Percentiles rank a stretch among this genome's conserved stretches.
phyloP scores from a whole-genome alignment of 257 asterid genomes.

The Euphrasia confusa region DNA sequence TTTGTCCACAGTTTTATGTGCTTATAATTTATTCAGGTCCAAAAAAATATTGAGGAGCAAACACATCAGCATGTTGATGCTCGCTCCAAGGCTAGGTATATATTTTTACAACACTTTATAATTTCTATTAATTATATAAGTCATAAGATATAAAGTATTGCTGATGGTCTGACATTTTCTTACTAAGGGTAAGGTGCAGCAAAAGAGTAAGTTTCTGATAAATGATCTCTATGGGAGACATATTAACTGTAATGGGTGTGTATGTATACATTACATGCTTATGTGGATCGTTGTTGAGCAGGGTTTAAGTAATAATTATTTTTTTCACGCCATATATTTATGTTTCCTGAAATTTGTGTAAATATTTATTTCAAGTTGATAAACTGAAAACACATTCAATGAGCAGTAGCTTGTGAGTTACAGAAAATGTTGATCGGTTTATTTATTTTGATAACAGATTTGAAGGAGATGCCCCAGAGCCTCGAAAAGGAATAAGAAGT shows the following conservation, averaged over 20 bases:
- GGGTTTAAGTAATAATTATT: too few species aligned
- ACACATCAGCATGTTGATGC: constrained; percentile 58
- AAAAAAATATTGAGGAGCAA: constrained; percentile 47
- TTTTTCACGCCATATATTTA: background rate
- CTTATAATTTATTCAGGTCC: constrained; percentile 34
- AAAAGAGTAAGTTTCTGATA: background rate
- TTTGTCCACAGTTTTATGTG: background rate
- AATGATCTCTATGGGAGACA: background rate
- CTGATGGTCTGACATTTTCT: background rate
- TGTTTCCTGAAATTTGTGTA: constrained; percentile 1
- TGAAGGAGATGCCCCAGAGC: constrained; percentile 96
- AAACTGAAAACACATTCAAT: background rate
- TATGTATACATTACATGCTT: background rate
- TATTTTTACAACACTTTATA: constrained; percentile 3
- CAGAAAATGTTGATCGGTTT: background rate
- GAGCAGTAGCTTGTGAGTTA: background rate
- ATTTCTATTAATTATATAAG: constrained; percentile 8
- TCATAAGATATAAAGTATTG: constrained; percentile 8
- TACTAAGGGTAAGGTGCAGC: background rate
- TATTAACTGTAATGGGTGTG: background rate
- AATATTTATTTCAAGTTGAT: background rate
- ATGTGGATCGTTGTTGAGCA: too few species aligned
- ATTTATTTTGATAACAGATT: constrained; percentile 38
- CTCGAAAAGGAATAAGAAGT: constrained; percentile 88
- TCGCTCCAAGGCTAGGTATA: constrained; percentile 58